Base-by-base conservation (phyloP, 2,329 filamentous ascomycete genomes). In the Malbranchea zuffiana region DNA sequence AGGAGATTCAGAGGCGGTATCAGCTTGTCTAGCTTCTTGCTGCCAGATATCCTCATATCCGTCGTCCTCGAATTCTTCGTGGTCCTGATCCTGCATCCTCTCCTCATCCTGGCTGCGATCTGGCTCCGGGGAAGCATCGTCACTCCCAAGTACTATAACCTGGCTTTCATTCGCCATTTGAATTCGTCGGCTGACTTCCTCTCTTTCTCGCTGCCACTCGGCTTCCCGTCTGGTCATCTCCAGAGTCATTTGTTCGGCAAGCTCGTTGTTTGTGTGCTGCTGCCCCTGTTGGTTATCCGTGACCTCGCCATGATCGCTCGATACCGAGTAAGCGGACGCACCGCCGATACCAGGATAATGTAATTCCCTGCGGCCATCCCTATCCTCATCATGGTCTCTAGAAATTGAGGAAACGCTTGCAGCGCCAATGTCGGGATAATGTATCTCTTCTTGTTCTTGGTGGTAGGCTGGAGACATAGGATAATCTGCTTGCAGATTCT, bases 11-110 rank as follows among this genome's bases (percentile, higher is more conserved):
- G 54, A 54, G 7, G 50, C 44, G 13, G 54, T 47, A 27, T 53
- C 58, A 27, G 57, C 51, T 32, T 62, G 56, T n/a, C 52, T 50
- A 26, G 61, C 59, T 45, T 65, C 60, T 44, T 61, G 57, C 43
- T 67, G 63, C 65, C 65, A 68, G 18, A 68, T 67, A 36, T 68
- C 65, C 34, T 59, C 60, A 39, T 59, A 60, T 10, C 54, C 62
- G 25, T 59, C 60, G 11, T 55, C 52, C 8, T 55, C 53, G 12
- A 26, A 13, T 16, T 38, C 20, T n/a, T 38, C 30, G 6, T 41
- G 32, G 7, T 45, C 43, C 3, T 45, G 8, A 17, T 30, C 11
- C 10, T 30, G 15, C 12, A 12, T 11, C 3, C 15, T 20, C 17
- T 24, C 16, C 10, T 17, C 13, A 10, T 33, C 23, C 15, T 31